phyloP scores from a whole-genome alignment of 2,329 filamentous ascomycete species.

The Botrytis tulipae region DNA sequence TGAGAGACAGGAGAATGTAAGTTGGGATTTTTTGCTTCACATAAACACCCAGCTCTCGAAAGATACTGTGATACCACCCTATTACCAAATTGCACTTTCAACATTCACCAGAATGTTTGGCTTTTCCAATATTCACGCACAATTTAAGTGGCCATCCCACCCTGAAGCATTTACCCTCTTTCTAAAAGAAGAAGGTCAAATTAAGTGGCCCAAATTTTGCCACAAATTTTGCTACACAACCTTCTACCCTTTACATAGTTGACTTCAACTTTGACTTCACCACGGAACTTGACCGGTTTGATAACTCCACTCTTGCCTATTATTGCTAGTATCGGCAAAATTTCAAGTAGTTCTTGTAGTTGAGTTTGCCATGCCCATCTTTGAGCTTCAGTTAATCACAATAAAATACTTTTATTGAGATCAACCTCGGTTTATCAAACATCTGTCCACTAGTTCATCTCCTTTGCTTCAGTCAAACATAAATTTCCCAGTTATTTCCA shows the following conservation, averaged over 20 bases:
- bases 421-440: not conserved
- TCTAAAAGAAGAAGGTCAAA: not conserved
- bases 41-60: not conserved
- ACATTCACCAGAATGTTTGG: not conserved
- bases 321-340: not conserved
- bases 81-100: not conserved
- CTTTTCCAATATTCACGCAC: not conserved
- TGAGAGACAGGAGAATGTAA: conserved; percentile 37
- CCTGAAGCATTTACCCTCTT: not conserved
- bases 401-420: not conserved
- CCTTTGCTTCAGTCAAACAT: not conserved
- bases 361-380: not conserved
- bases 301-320: not conserved
- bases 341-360: not conserved
- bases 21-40: conserved; percentile 25
- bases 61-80: not conserved
- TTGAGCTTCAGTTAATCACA: not conserved
- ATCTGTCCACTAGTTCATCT: not conserved
- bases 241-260: not conserved
- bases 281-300: not conserved
- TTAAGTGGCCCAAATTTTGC: not conserved
- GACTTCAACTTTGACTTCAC: not conserved
- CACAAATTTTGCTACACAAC: not conserved
- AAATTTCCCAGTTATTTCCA: not conserved
- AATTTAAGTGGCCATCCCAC: not conserved